A percentile compares a stretch with the other conserved stretches of the same genome.
phyloP scores from a whole-genome alignment of 2,329 filamentous ascomycete genomes.

The Calonectria honghensis region DNA sequence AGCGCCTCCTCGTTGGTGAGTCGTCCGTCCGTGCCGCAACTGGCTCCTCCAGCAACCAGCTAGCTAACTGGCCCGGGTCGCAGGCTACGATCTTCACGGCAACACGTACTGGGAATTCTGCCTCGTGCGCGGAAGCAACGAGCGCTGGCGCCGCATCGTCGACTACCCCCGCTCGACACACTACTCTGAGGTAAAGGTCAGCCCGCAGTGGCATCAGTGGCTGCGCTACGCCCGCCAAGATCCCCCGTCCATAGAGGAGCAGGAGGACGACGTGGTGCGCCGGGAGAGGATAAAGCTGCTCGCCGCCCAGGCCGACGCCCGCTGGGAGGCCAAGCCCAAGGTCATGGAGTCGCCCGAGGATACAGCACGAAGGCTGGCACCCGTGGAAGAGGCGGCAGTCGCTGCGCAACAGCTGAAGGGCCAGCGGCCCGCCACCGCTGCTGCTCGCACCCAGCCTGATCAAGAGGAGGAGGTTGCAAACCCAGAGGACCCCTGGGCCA shows the following conservation, averaged over 20 bases:
- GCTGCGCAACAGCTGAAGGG: background rate
- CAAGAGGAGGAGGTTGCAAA: conserved; percentile 43
- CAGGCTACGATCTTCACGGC: conserved; percentile 78
- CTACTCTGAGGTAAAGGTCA: conserved; percentile 73
- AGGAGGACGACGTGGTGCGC: conserved; percentile 71
- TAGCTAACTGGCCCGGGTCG: background rate
- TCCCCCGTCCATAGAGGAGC: conserved; percentile 75
- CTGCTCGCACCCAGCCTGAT: conserved; percentile 30
- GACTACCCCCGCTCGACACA: conserved; percentile 73
- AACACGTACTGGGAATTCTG: conserved; percentile 83
- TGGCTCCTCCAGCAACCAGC: conserved; percentile 9
- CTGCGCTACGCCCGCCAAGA: conserved; percentile 75
- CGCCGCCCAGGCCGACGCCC: conserved; percentile 77
- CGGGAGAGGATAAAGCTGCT: conserved; percentile 72
- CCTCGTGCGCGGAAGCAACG: conserved; percentile 64
- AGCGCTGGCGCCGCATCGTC: conserved; percentile 78
- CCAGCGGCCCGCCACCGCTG: conserved; percentile 14
- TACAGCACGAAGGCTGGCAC: conserved; percentile 46
- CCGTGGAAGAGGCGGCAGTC: conserved; percentile 25
- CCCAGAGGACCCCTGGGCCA: conserved; percentile 75
- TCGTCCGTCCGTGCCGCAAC: conserved; percentile 36
- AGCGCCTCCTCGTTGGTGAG: conserved; percentile 77
- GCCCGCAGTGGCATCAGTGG: conserved; percentile 82
- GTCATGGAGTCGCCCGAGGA: conserved; percentile 63
- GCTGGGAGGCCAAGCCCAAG: conserved; percentile 77